Percentiles rank a stretch among this genome's conserved stretches.
These are phyloP conservation scores for Xylaria bambusicola DNA, from an alignment of 495 filamentous ascomycete species.

Conservation along the genomic window DNA sequence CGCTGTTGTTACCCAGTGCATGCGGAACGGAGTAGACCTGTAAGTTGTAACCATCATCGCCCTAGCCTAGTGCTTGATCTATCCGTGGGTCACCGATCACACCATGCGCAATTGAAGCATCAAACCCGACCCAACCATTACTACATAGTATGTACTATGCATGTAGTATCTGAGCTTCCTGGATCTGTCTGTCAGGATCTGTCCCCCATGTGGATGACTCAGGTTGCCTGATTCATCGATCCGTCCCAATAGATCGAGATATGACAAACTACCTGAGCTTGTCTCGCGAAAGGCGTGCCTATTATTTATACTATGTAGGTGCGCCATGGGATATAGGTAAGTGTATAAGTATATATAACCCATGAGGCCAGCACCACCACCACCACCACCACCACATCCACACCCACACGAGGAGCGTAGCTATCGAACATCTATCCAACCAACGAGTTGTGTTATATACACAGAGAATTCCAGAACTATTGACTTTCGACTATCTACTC, in stretches of 20 bases:
- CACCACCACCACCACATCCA: background rate
- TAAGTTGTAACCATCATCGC: slow-evolving; percentile 1
- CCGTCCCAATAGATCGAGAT: background rate
- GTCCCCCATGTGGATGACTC: slow-evolving; percentile 9
- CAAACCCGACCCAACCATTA: background rate
- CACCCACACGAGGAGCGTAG: background rate
- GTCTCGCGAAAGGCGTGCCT: slow-evolving; percentile 14
- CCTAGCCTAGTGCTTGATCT: background rate
- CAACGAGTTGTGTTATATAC: too few species aligned
- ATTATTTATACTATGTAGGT: too few species aligned
- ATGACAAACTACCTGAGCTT: background rate
- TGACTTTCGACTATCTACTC: too few species aligned
- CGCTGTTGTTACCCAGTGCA: background rate
- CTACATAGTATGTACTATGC: background rate
- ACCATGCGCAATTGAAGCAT: background rate
- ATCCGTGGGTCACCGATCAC: slow-evolving; percentile 6
- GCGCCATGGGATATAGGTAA: background rate
- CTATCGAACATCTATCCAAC: background rate
- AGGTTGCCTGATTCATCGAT: slow-evolving; percentile 1
- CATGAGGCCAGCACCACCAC: background rate
- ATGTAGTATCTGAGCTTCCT: background rate
- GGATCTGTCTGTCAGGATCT: too few species aligned
- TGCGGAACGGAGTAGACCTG: background rate
- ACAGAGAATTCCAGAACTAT: too few species aligned
- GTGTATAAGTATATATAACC: slow-evolving; percentile 4